Percentiles rank a stretch among this genome's conserved stretches.
Evolutionary conservation across 2,329 filamentous ascomycete species (phyloP).

Genomic region (Fusarium globosum): DNA sequence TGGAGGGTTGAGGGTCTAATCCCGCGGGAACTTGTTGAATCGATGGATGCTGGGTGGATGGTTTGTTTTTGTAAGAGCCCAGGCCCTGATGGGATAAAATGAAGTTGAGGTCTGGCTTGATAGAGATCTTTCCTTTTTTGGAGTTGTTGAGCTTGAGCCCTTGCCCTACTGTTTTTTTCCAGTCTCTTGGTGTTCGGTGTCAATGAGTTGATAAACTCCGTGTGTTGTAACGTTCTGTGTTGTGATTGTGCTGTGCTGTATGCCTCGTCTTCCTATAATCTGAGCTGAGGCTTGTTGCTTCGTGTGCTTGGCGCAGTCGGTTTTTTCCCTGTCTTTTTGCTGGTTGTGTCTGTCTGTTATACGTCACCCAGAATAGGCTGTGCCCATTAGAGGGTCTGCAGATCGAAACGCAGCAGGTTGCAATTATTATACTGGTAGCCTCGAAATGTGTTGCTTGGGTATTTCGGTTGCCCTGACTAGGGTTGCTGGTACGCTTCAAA

Average conservation of each 20-base stretch:
- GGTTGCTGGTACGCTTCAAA: constrained; percentile 31
- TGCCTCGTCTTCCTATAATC: constrained; percentile 26
- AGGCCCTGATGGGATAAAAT: constrained; percentile 26
- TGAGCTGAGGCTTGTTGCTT: constrained; percentile 31
- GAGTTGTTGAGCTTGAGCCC: constrained; percentile 36
- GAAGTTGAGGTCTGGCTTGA: constrained; percentile 26
- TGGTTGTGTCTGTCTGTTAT: constrained; percentile 36
- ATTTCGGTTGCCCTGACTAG: constrained; percentile 40
- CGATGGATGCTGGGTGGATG: not conserved
- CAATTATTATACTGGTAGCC: constrained; percentile 41
- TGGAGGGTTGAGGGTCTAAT: constrained; percentile 18
- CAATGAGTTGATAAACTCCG: constrained; percentile 20
- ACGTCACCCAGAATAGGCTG: constrained; percentile 41
- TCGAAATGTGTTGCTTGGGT: constrained; percentile 39
- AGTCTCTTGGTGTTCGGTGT: not conserved
- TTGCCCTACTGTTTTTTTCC: constrained; percentile 27
- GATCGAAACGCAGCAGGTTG: constrained; percentile 34
- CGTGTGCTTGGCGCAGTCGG: constrained; percentile 32
- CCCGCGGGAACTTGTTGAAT: constrained; percentile 31
- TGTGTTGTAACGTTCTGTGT: constrained; percentile 11
- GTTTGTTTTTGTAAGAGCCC: constrained; percentile 12
- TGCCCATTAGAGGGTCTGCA: constrained; percentile 38
- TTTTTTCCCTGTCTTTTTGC: constrained; percentile 28
- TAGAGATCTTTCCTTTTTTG: constrained; percentile 34
- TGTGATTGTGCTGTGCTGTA: constrained; percentile 16